Conservation (phyloP, 73 alveolate species). For the Tetrahymena thermophila region DNA sequence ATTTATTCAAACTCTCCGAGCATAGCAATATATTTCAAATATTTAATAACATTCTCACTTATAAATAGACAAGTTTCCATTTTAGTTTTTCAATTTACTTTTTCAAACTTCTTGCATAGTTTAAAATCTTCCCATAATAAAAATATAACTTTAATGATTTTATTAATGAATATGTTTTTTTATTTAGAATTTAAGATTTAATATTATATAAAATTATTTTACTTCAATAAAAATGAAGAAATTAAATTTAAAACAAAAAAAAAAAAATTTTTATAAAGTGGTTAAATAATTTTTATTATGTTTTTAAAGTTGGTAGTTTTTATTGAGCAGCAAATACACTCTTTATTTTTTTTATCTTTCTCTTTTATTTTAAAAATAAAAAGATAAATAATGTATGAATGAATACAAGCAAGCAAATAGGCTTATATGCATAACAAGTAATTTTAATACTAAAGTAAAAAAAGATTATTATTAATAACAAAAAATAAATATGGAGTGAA, state of each 20-base stretch:
- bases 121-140: too few species aligned
- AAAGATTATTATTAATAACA: too few species aligned
- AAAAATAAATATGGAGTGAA: background rate
- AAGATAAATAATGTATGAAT: background rate
- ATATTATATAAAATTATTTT: too few species aligned
- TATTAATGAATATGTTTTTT: too few species aligned
- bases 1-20: background rate
- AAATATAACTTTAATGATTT: background rate
- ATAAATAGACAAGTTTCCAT: background rate
- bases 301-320: background rate
- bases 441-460: background rate
- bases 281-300: too few species aligned
- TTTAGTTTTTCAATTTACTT: background rate
- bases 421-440: background rate
- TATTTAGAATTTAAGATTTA: too few species aligned
- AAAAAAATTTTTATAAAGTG: background rate
- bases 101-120: background rate
- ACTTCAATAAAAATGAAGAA: too few species aligned
- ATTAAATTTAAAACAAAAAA: too few species aligned
- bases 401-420: too few species aligned
- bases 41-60: background rate
- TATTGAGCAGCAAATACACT: background rate
- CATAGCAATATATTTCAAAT: background rate
- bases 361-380: background rate
- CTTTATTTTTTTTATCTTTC: background rate